Evolutionary conservation across 2,329 filamentous ascomycete species (phyloP), one percentile per base, ranked within the genome.

Genomic region (Aurifilum marmelostoma): DNA sequence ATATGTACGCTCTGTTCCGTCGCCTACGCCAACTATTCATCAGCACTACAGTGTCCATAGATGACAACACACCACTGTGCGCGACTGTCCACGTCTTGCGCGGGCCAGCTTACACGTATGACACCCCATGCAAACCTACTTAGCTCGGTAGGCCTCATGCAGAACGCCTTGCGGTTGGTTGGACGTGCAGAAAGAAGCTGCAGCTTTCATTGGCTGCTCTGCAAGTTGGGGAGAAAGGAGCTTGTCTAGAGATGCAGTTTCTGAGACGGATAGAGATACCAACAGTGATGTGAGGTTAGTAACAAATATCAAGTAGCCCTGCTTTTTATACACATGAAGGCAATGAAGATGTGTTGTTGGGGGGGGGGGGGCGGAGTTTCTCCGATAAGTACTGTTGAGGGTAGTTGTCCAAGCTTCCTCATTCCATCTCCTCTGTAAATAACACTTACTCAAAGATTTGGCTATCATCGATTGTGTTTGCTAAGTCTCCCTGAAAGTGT

Each of bases 131-230:
- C 37, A 50, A 24, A 27, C 11, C 61, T 63, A 27, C 11, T 41
- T 63, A 21, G 37, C 24, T 29, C 9, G n/a, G 41, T 50, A 32
- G 61, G 61, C 61, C 39, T 41, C 61, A 47, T 3, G 41, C 61
- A 63, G 39, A 16, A 62, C 11, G 37, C 27, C 61, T 47, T 12
- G 37, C 61, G 61, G 61, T 63, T 63, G 61, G 61, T 34, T 27
- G 27, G 41, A 43, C 61, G 39, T 63, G 41, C 61, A 63, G 61
- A 18, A 50, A 27, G 11, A 18, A 47, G 24, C 27, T 43, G 39
- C 34, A 27, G 39, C n/a, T 50, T 67, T 41, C 27, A 63, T 63
- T 63, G 41, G 61, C 12, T 29, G 18, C 2, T 29, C n/a, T 29
- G 41, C 11, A 34, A 18, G 27, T 11, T 8, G 18, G 29, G 29